Evolutionary conservation across 768 basidiomycete species (phyloP), one percentile per base, ranked within the genome.

Genomic region (Lactifluus volemus): DNA sequence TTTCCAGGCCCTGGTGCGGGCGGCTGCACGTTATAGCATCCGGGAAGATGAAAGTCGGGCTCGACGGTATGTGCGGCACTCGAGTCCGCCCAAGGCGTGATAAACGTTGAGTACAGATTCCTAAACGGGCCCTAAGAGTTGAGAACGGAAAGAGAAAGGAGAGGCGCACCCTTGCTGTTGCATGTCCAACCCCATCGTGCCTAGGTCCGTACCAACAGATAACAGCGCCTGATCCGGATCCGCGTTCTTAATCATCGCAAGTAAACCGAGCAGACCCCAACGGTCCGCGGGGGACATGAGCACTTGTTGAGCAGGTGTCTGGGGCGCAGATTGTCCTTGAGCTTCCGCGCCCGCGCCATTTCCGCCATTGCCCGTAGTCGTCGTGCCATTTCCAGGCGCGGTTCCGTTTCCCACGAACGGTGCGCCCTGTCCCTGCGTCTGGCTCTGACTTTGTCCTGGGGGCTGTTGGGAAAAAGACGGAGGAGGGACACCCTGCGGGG

Each of bases 31-130:
- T 86, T 92, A 62, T 97, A 97, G 74, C 92, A 95, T 21, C 83
- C 77, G 47, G 94, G 94, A 42, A 93, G 81, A 67, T 89, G 86
- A 69, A 85, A 96, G 68, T 93, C 88, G 11, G 94, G 93, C 73
- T 97, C 92, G 61, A 95, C 85, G 56, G 82, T 79, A 68, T 84
- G 84, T 65, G 86, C 86, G 42, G 85, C 84, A 64, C 86, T 85
- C 67, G 91, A 84, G 71, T 94, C 93, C 59, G 89, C 84, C 93
- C 93, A 97, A 36, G 94, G 94, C 62, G 94, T 94, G 69, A 94
- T 89, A 75, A 97, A 94, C 19, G 87, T 88, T 57, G 91, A 85
- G 74, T 89, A 92, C 59, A 94, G 76, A 68, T 88, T 86, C 70
- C 89, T 88, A 39, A 1, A 2, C 14, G 51, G 15, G 34, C 12